Percentiles rank a stretch among this genome's conserved stretches.
Conservation (phyloP, 345 rosid genomes). For the Luvunga scandens region DNA sequence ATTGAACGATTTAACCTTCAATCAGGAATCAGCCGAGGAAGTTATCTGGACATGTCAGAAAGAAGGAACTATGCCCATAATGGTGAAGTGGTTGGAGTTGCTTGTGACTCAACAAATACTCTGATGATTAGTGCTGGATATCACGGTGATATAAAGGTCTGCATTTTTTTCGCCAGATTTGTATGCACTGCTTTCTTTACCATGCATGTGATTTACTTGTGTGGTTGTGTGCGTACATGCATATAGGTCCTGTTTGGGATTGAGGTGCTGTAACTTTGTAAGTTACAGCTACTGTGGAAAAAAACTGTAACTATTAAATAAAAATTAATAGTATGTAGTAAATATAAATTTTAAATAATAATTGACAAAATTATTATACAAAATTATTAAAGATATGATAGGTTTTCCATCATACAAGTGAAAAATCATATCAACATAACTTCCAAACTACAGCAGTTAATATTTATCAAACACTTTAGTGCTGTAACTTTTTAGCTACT, state of each 20-base stretch:
- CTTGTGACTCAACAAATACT: conserved; percentile 91
- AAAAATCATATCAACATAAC: too few species aligned
- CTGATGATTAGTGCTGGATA: conserved; percentile 93
- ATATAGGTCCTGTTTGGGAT: neutral
- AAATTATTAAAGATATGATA: too few species aligned
- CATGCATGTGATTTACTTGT: neutral
- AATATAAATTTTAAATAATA: too few species aligned
- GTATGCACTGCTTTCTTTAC: neutral
- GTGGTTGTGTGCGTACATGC: neutral
- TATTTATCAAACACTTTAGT: too few species aligned
- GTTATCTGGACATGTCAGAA: conserved; percentile 62
- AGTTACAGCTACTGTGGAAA: too few species aligned
- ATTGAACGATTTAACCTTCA: conserved; percentile 94
- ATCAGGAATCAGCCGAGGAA: conserved; percentile 91
- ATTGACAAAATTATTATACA: too few species aligned
- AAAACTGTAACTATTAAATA: neutral
- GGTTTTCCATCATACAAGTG: too few species aligned
- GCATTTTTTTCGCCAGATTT: conserved; percentile 5
- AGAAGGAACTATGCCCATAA: conserved; percentile 58
- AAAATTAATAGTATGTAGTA: too few species aligned
- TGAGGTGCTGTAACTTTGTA: too few species aligned
- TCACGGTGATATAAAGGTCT: conserved; percentile 82
- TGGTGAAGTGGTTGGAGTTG: conserved; percentile 87
- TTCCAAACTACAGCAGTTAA: too few species aligned
- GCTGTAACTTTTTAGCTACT: too few species aligned